These are phyloP conservation scores for Phalaenopsis hybrid DNA, from an alignment of 116 monocot genomes.

Conservation along the genomic window DNA sequence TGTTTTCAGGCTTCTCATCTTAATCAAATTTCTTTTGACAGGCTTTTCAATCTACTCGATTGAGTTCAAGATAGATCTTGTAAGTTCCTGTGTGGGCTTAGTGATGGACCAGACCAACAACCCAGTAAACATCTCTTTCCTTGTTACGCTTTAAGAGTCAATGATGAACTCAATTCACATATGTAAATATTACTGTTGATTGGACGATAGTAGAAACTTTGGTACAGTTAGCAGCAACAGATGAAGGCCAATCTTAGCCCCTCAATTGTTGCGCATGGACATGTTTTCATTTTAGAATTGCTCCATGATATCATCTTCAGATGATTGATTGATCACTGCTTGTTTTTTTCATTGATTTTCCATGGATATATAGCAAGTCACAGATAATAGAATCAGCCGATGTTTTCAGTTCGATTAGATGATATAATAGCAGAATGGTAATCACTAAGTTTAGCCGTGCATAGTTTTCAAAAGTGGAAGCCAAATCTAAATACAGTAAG, in stretches of 20 bases:
- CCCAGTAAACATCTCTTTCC: constrained; percentile 5
- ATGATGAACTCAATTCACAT: too few species aligned
- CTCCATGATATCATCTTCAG: neutral
- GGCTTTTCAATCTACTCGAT: too few species aligned
- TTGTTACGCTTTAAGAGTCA: neutral
- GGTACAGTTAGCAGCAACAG: neutral
- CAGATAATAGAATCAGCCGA: too few species aligned
- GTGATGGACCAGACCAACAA: constrained; percentile 6
- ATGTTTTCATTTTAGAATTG: neutral
- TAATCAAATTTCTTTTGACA: too few species aligned
- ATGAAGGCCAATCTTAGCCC: neutral
- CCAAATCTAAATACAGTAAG: too few species aligned
- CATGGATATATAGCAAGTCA: neutral
- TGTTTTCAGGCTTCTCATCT: too few species aligned
- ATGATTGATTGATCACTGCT: neutral
- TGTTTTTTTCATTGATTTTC: neutral
- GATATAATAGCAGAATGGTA: too few species aligned
- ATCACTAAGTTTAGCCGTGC: too few species aligned
- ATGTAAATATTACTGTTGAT: neutral
- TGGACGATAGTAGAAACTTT: neutral
- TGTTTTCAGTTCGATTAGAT: too few species aligned
- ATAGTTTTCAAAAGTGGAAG: too few species aligned
- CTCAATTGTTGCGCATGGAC: neutral
- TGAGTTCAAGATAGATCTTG: neutral
- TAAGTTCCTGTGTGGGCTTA: constrained; percentile 9